phyloP scores from a whole-genome alignment of 2,329 filamentous ascomycete genomes.

The Tympanopsis confertula region DNA sequence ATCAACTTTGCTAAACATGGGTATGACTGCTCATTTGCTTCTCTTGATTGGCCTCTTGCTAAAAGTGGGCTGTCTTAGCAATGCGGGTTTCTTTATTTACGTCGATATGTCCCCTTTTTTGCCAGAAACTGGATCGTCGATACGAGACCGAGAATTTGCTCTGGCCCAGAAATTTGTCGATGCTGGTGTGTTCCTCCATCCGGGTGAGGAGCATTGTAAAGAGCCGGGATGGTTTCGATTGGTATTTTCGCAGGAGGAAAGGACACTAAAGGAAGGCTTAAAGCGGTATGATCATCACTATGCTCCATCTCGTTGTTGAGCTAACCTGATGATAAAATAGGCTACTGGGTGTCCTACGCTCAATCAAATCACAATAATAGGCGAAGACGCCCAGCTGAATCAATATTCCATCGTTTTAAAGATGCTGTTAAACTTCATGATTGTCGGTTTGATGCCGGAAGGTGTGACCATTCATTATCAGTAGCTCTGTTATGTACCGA shows the following conservation, averaged over 20 bases:
- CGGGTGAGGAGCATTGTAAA: constrained; percentile 30
- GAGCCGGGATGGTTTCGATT: constrained; percentile 39
- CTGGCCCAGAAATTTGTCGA: constrained; percentile 29
- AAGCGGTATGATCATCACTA: no score
- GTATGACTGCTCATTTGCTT: neutral
- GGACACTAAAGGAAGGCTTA: constrained; percentile 22
- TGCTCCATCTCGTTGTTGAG: no score
- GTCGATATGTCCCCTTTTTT: constrained; percentile 30
- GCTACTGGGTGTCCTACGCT: no score
- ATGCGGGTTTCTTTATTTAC: constrained; percentile 47
- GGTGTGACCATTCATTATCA: no score
- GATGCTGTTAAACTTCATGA: no score
- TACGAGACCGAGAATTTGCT: constrained; percentile 25
- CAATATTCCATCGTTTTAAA: no score
- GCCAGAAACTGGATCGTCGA: constrained; percentile 10
- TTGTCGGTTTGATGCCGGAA: no score
- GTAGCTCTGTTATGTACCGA: no score
- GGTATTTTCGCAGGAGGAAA: constrained; percentile 31
- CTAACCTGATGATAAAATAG: no score
- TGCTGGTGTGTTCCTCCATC: constrained; percentile 36
- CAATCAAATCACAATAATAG: no score
- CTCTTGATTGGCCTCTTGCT: neutral
- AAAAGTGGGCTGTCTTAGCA: constrained; percentile 10
- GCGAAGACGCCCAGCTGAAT: no score
- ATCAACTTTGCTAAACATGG: neutral